Evolutionary conservation across 441 rosid species (phyloP).

Genomic region (Populus trichocarpa): DNA sequence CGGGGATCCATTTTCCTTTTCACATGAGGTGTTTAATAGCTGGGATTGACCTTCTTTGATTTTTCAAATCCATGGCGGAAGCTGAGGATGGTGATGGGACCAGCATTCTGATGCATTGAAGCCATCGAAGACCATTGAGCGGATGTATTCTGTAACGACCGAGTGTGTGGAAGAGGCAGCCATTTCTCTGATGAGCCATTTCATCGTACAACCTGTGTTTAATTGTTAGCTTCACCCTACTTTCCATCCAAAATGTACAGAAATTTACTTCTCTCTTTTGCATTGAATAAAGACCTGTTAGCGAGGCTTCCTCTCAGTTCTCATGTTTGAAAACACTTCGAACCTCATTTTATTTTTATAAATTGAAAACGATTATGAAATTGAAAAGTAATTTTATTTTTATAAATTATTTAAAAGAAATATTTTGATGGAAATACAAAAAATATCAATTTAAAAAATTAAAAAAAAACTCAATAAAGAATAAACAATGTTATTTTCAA

Average conservation of each 20-base stretch:
- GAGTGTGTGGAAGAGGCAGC: not conserved
- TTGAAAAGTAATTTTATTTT: too few relatives aligned
- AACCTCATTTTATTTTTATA: too few relatives aligned
- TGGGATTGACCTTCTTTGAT: constrained; percentile 4
- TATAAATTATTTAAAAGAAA: accelerated
- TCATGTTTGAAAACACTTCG: not conserved
- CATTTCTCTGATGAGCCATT: constrained; percentile 1
- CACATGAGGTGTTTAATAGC: not conserved
- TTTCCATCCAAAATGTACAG: constrained; percentile 14
- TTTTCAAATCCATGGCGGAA: not conserved
- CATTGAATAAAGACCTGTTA: not conserved
- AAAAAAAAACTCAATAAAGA: too few relatives aligned
- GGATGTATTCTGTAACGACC: not conserved
- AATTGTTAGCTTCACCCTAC: not conserved
- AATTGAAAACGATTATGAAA: too few relatives aligned
- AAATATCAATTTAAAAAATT: too few relatives aligned
- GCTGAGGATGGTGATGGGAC: not conserved
- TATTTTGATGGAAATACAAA: too few relatives aligned
- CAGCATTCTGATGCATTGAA: not conserved
- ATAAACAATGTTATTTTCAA: too few relatives aligned
- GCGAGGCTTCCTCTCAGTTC: not conserved
- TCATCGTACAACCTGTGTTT: not conserved
- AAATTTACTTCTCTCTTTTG: not conserved
- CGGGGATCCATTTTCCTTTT: constrained; percentile 10
- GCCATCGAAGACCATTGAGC: not conserved